Evolutionary conservation across 1,284 basidiomycete genomes (phyloP).

Genomic region (Sanghuangporus sanghuang): DNA sequence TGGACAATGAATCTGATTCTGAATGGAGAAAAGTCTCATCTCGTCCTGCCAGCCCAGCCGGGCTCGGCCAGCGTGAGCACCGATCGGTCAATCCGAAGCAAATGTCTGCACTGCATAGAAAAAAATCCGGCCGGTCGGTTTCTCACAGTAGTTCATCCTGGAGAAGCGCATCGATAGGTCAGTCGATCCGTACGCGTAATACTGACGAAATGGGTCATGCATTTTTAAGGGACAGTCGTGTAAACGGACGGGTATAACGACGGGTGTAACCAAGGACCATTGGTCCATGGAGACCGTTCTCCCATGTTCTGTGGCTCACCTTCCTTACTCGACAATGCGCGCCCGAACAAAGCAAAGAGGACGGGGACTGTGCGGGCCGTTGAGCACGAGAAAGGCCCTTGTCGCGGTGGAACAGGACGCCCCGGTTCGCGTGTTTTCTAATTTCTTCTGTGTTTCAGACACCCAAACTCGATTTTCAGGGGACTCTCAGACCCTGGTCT

Average conservation of each 20-base stretch:
- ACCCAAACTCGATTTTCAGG: neutral
- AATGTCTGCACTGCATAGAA: no score
- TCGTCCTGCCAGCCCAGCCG: no score
- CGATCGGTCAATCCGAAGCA: neutral
- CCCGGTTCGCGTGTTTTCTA: neutral
- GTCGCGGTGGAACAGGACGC: neutral
- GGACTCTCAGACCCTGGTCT: neutral
- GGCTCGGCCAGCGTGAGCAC: neutral
- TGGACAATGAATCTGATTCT: neutral
- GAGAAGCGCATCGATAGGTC: neutral
- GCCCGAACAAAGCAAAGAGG: neutral
- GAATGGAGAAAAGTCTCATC: neutral
- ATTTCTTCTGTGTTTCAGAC: neutral
- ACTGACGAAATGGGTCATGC: neutral
- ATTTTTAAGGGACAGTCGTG: neutral
- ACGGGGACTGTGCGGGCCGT: neutral
- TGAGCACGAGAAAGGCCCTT: neutral
- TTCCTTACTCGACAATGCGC: neutral
- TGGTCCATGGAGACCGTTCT: conserved; percentile 3
- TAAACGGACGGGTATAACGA: neutral
- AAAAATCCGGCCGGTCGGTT: neutral
- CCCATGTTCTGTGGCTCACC: neutral
- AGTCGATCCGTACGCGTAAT: neutral
- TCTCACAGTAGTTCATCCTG: neutral
- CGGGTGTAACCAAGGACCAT: neutral